Evolutionary conservation across 805 yeast species (phyloP), one percentile per base, ranked within the genome.

Genomic region (Tetrapisispora fleetii): DNA sequence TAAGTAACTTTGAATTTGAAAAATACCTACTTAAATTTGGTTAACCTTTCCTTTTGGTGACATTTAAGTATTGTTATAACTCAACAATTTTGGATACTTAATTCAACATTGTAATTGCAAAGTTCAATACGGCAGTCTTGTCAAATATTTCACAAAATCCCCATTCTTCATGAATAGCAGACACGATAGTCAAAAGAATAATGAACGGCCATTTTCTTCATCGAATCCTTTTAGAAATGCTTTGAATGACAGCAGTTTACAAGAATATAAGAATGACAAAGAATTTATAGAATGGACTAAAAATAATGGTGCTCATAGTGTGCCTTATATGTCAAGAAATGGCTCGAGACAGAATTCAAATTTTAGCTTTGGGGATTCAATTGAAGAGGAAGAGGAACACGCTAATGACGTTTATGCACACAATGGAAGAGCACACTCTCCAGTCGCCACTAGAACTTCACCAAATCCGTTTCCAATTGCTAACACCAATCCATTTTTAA

Each of bases 161-260:
- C 10, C 13, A 32, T 32, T 32, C 14, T 14, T 4, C n/a, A 57
- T 57, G 62, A 52, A 52, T 41, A 51, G 55, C 28, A 50, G 61
- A 45, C 36, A 55, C n/a, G 50, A 53, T 30, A 52, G 55, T 40
- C 63, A 63, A 46, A 50, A 56, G 10, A 51, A 56, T 5, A 43
- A 44, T 21, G 49, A 47, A 30, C 67, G 74, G 54, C 75, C 72
- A 2, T 68, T 80, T 47, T 81, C 89, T 7, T 70, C 80, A 2
- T 81, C 81, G 62, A 84, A 84, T 56, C 91, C 91, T n/a, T 84
- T 84, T 64, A 74, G 91, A 58, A 70, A 71, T 48, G 73, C 72
- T 7, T 58, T 71, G 39, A 51, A 45, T 40, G 67, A 60, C 36
- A 46, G 60, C n/a, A 62, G 67, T 32, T 46, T 58, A 30, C 53